These are phyloP conservation scores for Cladosporium sp. DNA, from an alignment of 2,329 filamentous ascomycete genomes.

Conservation along the genomic window DNA sequence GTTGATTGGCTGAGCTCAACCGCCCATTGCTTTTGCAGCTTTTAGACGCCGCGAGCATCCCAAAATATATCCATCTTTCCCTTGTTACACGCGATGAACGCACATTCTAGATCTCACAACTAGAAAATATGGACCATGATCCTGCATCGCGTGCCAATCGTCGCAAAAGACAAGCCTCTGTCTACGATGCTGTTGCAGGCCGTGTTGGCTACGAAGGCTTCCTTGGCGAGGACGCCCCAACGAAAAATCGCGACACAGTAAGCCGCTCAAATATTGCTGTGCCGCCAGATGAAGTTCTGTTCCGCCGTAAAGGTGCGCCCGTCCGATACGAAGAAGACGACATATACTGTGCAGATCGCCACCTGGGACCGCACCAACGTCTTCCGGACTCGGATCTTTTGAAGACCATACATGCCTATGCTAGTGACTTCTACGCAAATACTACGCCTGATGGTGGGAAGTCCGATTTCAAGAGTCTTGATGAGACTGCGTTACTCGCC, in stretches of 20 bases:
- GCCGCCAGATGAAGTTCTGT: slow-evolving; percentile 68
- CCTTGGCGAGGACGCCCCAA: slow-evolving; percentile 33
- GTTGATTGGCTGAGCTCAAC: slow-evolving; percentile 5
- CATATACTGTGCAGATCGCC: slow-evolving; percentile 63
- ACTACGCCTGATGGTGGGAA: slow-evolving; percentile 18
- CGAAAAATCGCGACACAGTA: slow-evolving; percentile 26
- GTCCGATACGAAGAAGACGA: slow-evolving; percentile 66
- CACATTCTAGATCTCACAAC: no score
- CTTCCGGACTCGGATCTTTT: slow-evolving; percentile 68
- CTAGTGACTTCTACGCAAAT: slow-evolving; percentile 61
- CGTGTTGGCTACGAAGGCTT: slow-evolving; percentile 46
- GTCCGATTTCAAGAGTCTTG: slow-evolving; percentile 58
- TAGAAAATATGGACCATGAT: neutral
- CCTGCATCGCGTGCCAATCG: neutral
- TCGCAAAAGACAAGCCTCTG: neutral
- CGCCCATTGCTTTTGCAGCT: neutral
- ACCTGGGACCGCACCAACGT: slow-evolving; percentile 44
- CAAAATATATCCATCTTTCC: neutral
- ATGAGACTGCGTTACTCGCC: slow-evolving; percentile 72
- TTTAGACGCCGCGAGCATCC: neutral
- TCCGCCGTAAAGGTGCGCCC: slow-evolving; percentile 61
- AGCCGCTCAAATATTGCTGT: slow-evolving; percentile 38
- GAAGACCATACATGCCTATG: slow-evolving; percentile 64
- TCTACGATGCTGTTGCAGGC: slow-evolving; percentile 70
- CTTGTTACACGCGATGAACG: no score